Percentiles rank a stretch among this genome's conserved stretches.
phyloP scores from a whole-genome alignment of 2,329 filamentous ascomycete species.

The Bimuria novae-zelandiae region DNA sequence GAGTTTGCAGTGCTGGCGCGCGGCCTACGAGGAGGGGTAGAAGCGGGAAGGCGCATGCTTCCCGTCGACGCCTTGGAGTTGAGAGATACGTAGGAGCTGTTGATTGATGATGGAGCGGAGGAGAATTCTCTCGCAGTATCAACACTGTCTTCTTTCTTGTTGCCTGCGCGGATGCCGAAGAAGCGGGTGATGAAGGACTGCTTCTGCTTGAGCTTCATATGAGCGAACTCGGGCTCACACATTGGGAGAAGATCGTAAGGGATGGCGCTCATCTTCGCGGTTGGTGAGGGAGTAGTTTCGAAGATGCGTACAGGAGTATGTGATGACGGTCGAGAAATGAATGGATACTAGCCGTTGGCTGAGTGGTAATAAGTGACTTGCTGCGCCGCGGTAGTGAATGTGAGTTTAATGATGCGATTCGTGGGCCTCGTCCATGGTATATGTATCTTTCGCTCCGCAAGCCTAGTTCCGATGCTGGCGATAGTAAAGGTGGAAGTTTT shows the following conservation, averaged over 20 bases:
- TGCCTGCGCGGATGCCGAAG: neutral
- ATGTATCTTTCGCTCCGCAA: neutral
- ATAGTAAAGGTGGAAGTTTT: neutral
- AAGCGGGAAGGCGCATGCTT: neutral
- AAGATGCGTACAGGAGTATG: neutral
- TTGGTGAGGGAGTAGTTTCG: neutral
- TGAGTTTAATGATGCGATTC: neutral
- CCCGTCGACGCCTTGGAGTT: neutral
- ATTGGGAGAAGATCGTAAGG: slow-evolving; percentile 4
- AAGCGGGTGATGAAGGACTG: slow-evolving; percentile 4
- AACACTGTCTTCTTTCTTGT: neutral
- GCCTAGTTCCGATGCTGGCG: neutral
- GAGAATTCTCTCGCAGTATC: neutral
- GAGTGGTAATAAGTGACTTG: neutral
- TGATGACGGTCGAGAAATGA: neutral
- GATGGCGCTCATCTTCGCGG: slow-evolving; percentile 1
- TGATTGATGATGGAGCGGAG: neutral
- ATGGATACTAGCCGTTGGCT: neutral
- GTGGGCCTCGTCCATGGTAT: neutral
- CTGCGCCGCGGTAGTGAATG: slow-evolving; percentile 2
- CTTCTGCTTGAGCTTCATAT: neutral
- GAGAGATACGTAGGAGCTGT: neutral
- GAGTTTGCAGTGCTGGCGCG: slow-evolving; percentile 3
- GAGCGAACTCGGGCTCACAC: slow-evolving; percentile 2
- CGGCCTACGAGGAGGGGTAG: neutral